These are phyloP conservation scores for Phytophthora lateralis DNA, from an alignment of 352 stramenopile species.

Conservation along the genomic window DNA sequence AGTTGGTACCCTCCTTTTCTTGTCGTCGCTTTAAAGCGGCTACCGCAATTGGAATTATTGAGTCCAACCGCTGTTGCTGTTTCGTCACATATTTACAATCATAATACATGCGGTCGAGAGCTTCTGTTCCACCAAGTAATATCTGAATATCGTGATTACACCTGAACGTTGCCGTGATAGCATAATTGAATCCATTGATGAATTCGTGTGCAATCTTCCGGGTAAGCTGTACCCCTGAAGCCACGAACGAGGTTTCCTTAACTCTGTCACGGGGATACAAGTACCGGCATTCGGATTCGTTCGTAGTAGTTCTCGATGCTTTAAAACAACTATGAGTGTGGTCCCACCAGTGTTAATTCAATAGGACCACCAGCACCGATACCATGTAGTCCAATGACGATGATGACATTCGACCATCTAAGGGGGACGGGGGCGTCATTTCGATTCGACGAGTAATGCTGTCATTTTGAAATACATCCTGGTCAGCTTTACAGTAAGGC, in stretches of 20 bases:
- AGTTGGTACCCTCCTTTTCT: neutral
- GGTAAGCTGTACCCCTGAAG: neutral
- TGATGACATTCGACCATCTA: neutral
- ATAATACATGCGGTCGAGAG: neutral
- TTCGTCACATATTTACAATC: constrained; percentile 7
- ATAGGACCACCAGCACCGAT: neutral
- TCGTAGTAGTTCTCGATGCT: neutral
- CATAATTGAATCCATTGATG: constrained; percentile 8
- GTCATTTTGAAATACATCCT: constrained; percentile 6
- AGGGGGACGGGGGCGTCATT: neutral
- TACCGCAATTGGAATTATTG: constrained; percentile 1
- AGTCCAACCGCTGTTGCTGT: constrained; percentile 3
- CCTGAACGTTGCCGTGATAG: constrained; percentile 2
- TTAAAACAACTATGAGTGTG: neutral
- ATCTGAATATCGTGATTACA: neutral
- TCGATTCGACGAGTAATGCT: neutral
- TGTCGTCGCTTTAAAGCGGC: constrained; percentile 2
- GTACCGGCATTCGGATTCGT: neutral
- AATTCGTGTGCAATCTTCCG: constrained; percentile 1
- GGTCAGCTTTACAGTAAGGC: neutral
- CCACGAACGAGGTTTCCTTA: neutral
- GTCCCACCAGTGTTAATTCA: constrained; percentile 8
- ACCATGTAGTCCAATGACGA: constrained; percentile 9
- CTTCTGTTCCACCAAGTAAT: constrained; percentile 1
- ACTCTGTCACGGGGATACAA: neutral